phyloP scores from a whole-genome alignment of 192 early-diverging fungal genomes.

The Coemansia sp. region DNA sequence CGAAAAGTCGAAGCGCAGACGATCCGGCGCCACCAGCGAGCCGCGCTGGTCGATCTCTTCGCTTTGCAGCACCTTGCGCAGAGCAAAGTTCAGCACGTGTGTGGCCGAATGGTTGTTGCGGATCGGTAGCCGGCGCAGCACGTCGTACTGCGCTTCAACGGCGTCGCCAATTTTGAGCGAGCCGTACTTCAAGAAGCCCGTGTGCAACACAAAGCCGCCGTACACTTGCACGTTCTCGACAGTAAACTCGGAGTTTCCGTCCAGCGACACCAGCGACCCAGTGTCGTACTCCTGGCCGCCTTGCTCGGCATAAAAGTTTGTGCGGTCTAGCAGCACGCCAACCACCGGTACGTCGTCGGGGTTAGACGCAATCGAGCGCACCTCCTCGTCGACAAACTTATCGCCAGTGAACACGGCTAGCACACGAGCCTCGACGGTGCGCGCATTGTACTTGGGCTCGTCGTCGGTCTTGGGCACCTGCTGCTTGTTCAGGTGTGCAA shows the following conservation, averaged over 20 bases:
- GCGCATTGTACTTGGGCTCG: conserved; percentile 70
- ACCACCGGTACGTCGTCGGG: conserved; percentile 62
- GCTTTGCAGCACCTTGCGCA: conserved; percentile 78
- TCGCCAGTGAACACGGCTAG: conserved; percentile 68
- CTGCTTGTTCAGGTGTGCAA: conserved; percentile 79
- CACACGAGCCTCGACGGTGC: conserved; percentile 68
- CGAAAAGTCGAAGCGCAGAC: conserved; percentile 94
- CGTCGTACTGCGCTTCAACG: conserved; percentile 81
- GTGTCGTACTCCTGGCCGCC: conserved; percentile 96
- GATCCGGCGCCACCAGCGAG: conserved; percentile 92
- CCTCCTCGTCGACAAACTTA: conserved; percentile 37
- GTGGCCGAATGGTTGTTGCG: conserved; percentile 96
- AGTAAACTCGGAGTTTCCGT: conserved; percentile 79
- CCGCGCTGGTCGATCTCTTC: conserved; percentile 85
- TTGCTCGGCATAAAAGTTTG: conserved; percentile 97
- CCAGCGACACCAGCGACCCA: conserved; percentile 78
- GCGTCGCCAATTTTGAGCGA: conserved; percentile 61
- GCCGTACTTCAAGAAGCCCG: conserved; percentile 92
- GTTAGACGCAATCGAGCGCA: conserved; percentile 26
- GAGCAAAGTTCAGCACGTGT: conserved; percentile 92
- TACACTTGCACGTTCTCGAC: conserved; percentile 91
- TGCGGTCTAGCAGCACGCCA: conserved; percentile 88
- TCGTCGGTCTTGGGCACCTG: conserved; percentile 82
- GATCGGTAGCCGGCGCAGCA: conserved; percentile 80
- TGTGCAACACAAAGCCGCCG: conserved; percentile 94